A percentile compares a stretch with the other conserved stretches of the same genome.
Evolutionary conservation across 441 rosid species (phyloP).

Genomic region (Erysimum cheiri): DNA sequence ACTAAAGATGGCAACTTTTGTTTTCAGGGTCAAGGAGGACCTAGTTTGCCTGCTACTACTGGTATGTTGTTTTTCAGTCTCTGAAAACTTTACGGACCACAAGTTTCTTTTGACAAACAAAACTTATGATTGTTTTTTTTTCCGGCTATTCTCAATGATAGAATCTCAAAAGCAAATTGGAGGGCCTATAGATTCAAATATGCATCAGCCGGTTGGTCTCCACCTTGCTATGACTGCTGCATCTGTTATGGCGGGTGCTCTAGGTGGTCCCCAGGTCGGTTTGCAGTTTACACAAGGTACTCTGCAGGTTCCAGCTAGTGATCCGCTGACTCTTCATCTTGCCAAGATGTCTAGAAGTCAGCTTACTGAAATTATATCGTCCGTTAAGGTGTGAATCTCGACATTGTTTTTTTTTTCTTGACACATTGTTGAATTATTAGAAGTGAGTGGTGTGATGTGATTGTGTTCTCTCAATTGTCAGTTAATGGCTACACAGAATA

Average conservation of each 20-base stretch:
- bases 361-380: slow-evolving; percentile 74
- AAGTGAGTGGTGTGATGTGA: slow-evolving; percentile 32
- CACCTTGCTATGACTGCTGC: slow-evolving; percentile 84
- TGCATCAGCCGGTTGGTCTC: slow-evolving; percentile 85
- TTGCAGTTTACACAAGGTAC: slow-evolving; percentile 57
- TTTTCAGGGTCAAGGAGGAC: slow-evolving; percentile 91
- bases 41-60: slow-evolving; percentile 63
- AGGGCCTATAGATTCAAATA: slow-evolving; percentile 59
- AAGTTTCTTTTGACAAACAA: slow-evolving; percentile 16
- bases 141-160: slow-evolving; percentile 34
- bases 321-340: slow-evolving; percentile 86
- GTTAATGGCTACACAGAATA: slow-evolving; percentile 77
- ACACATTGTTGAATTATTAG: slow-evolving; percentile 7
- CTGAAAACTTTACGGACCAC: slow-evolving; percentile 15
- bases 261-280: slow-evolving; percentile 75
- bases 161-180: slow-evolving; percentile 74
- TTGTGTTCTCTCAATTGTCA: slow-evolving; percentile 42
- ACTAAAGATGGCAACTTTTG: slow-evolving; percentile 28
- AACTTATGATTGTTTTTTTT: slow-evolving; percentile 1
- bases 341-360: slow-evolving; percentile 93
- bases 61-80: slow-evolving; percentile 37
- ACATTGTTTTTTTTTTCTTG: slow-evolving; percentile 6
- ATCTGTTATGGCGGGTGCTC: slow-evolving; percentile 72
- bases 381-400: slow-evolving; percentile 67
- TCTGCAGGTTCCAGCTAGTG: slow-evolving; percentile 64